Base-by-base conservation (phyloP, 1,139 yeast species). In the Sugiyamaella grinbergsii region DNA sequence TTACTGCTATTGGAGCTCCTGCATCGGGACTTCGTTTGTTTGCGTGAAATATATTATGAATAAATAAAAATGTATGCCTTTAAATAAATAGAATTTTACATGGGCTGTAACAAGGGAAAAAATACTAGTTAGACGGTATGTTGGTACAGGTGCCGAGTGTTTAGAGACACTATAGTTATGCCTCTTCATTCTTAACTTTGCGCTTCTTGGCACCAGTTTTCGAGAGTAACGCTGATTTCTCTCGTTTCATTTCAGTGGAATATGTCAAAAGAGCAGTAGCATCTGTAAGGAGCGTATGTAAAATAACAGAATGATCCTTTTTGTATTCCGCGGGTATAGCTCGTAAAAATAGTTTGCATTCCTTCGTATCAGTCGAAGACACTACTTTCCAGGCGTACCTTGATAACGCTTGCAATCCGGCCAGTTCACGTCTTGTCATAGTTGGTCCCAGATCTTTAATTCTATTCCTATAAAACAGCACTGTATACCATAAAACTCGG, bases 1-100 rank as follows among this genome's bases (percentile, higher is more conserved):
- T 94, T 57, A 85, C 97, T 5, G 74, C 79, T 49, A 82, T 94
- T 57, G 98, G 98, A 22, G 89, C 90, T n/a, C 87, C 94, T 23
- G 95, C 96, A n/a, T 85, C 96, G 24, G 98, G 98, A 19, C 78
- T 91, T 63, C 82, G 94, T 20, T 50, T 45, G 29, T 45, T 37
- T 38, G 49, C 36, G 20, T 38, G 37, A 36, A n/a, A 32, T 31
- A 33, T 28, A 39, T 39, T 13, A 16, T 19, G 26, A 39, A 15
- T 39, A 13, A 26, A 37, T 39, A 13, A 26, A 37, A 24, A 37
- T 37, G 15, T 20, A 38, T 23, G n/a, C 16, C n/a, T 29, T 29
- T 7, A 24, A 38, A 38, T 19, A 23, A 23, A 38, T 24, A 38
- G 24, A 24, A n/a, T n/a, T n/a, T n/a, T n/a, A n/a, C n/a, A n/a